Percentiles rank a stretch among this genome's conserved stretches.
Conservation (phyloP, 805 yeast genomes). For the Saccharomycopsis fermentans region DNA sequence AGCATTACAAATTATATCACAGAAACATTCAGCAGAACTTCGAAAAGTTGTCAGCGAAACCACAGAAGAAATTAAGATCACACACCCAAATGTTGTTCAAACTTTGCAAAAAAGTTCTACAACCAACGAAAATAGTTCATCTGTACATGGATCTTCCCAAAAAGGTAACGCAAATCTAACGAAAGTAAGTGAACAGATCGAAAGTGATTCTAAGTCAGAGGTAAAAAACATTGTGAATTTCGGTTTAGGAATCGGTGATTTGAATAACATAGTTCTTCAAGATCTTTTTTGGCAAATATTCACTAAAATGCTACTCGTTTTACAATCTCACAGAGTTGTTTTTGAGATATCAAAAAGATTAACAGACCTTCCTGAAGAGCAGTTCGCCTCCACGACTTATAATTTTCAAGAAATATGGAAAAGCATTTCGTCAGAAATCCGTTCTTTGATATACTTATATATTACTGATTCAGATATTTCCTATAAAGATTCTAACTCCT, state of each 20-base stretch:
- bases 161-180: background rate
- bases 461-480: constrained; percentile 20
- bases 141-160: background rate
- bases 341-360: constrained; percentile 40
- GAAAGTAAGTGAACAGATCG: background rate
- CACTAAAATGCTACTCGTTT: constrained; percentile 45
- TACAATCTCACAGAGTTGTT: constrained; percentile 63
- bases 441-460: constrained; percentile 30
- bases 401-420: constrained; percentile 35
- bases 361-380: constrained; percentile 20
- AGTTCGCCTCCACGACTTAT: constrained; percentile 22
- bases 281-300: constrained; percentile 68
- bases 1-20: constrained; percentile 43
- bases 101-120: background rate
- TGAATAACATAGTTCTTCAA: constrained; percentile 45
- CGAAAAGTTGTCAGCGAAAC: constrained; percentile 52
- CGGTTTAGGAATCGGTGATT: constrained; percentile 35
- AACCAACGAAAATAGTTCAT: background rate
- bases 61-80: constrained; percentile 53
- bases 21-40: constrained; percentile 50
- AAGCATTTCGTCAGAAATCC: constrained; percentile 32
- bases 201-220: background rate
- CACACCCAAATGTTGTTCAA: constrained; percentile 32
- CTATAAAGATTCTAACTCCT: constrained; percentile 6
- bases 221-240: constrained; percentile 19